A percentile compares a stretch with the other conserved stretches of the same genome.
Evolutionary conservation across 441 rosid genomes (phyloP).

Genomic region (Gossypium laxum): DNA sequence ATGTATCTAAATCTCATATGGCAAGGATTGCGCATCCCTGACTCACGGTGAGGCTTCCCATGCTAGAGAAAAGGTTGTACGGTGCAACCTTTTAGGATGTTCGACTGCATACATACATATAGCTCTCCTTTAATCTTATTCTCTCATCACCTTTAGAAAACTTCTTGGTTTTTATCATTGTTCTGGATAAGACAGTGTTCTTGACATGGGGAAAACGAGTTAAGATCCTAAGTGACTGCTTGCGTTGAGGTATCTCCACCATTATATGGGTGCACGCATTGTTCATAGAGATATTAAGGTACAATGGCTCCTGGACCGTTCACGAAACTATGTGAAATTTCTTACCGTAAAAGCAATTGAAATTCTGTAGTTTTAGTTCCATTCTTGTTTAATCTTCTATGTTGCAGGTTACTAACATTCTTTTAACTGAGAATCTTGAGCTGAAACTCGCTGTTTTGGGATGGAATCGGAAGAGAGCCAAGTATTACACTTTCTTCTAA

Average conservation of each 20-base stretch:
- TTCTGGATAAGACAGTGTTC: slow-evolving; percentile 30
- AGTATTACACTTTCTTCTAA: slow-evolving; percentile 29
- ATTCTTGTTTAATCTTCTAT: background rate
- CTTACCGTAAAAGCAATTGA: background rate
- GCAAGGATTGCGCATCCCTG: background rate
- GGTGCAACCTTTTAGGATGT: background rate
- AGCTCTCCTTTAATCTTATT: background rate
- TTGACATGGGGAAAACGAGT: slow-evolving; percentile 52
- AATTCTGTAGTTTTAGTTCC: background rate
- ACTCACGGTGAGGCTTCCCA: background rate
- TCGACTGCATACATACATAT: too few relatives aligned
- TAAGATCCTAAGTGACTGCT: slow-evolving; percentile 41
- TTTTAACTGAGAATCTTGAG: slow-evolving; percentile 42
- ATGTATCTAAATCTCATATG: background rate
- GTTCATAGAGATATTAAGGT: slow-evolving; percentile 66
- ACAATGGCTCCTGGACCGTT: background rate
- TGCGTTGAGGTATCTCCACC: slow-evolving; percentile 52
- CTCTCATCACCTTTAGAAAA: background rate
- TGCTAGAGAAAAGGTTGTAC: background rate
- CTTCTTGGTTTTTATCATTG: background rate
- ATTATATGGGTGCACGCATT: slow-evolving; percentile 48
- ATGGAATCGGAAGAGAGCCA: slow-evolving; percentile 53
- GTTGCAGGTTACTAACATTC: slow-evolving; percentile 56
- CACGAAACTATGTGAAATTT: background rate
- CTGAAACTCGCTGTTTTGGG: slow-evolving; percentile 58